Percentiles rank a stretch among this genome's conserved stretches.
These are phyloP conservation scores for Micractinium conductrix DNA, from an alignment of 139 green algal species.

Conservation along the genomic window DNA sequence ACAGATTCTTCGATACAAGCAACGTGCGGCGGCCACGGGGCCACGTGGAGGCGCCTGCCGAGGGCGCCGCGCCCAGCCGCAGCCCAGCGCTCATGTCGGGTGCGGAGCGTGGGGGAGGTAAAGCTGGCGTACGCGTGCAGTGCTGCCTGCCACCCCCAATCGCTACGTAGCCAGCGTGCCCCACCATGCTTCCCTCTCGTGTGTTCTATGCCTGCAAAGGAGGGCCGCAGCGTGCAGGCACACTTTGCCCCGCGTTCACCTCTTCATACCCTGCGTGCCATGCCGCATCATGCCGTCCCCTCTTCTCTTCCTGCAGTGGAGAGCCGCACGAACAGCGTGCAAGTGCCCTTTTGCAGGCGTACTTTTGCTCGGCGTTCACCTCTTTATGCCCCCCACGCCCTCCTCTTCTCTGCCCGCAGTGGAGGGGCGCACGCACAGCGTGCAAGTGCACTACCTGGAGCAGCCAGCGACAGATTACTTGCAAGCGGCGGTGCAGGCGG, in stretches of 20 bases:
- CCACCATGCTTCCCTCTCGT: too few relatives aligned
- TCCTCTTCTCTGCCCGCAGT: conserved; percentile 46
- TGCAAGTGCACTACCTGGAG: conserved; percentile 61
- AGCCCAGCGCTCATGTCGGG: conserved; percentile 65
- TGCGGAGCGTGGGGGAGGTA: too few relatives aligned
- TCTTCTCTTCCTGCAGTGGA: background rate
- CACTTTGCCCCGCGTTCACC: too few relatives aligned
- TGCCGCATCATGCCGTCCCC: too few relatives aligned
- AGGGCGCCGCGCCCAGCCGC: background rate
- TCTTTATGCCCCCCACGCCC: background rate
- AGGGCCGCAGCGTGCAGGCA: background rate
- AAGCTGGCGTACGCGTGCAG: too few relatives aligned
- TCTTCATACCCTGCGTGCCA: too few relatives aligned
- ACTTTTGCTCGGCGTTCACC: background rate
- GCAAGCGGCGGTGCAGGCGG: conserved; percentile 76
- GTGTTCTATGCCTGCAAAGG: background rate
- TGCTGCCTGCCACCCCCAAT: background rate
- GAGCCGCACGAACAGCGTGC: too few relatives aligned
- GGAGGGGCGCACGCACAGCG: conserved; percentile 74
- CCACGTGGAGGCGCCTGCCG: conserved; percentile 77
- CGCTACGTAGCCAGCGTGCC: too few relatives aligned
- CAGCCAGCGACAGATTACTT: conserved; percentile 66
- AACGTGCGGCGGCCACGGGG: conserved; percentile 50
- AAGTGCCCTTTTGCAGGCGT: background rate
- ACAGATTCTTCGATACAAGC: conserved; percentile 80